Conservation (phyloP, 2,329 filamentous ascomycete species). For the Arachnomyces sp. region DNA sequence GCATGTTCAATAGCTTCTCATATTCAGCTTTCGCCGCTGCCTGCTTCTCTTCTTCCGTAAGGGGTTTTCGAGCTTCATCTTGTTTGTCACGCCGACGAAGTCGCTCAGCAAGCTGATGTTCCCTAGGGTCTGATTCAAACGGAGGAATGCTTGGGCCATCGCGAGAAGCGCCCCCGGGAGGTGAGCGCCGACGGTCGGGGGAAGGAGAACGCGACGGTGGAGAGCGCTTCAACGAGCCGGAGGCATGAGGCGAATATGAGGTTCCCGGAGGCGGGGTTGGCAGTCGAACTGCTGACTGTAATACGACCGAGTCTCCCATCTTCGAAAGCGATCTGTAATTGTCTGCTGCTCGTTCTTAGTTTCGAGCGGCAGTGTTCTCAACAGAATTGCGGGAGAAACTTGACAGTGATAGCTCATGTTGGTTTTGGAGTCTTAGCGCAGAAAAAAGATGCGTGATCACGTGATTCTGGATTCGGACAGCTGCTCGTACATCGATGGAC, state of each 20-base stretch:
- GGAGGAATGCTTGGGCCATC: constrained; percentile 43
- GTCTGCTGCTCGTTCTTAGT: neutral
- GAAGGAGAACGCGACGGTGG: constrained; percentile 48
- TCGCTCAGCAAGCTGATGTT: constrained; percentile 46
- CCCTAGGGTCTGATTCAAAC: constrained; percentile 42
- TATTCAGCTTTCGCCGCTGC: constrained; percentile 86
- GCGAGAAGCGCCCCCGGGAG: constrained; percentile 29
- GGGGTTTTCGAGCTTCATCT: constrained; percentile 43
- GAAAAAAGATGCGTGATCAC: constrained; percentile 2
- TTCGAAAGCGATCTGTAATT: constrained; percentile 5
- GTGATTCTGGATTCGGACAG: too few relatives aligned
- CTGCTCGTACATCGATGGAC: too few relatives aligned
- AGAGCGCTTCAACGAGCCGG: constrained; percentile 50
- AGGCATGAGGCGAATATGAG: constrained; percentile 41
- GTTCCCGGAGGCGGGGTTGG: constrained; percentile 48
- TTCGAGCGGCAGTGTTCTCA: neutral
- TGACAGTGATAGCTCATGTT: constrained; percentile 5
- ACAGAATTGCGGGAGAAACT: neutral
- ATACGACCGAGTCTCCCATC: constrained; percentile 40
- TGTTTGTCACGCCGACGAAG: constrained; percentile 46
- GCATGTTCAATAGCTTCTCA: constrained; percentile 82
- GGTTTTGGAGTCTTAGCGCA: constrained; percentile 17
- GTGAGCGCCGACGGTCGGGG: constrained; percentile 43
- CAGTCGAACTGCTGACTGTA: constrained; percentile 52
- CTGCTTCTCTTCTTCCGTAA: constrained; percentile 75